These are phyloP conservation scores for Aspergillus ibericus DNA, from an alignment of 2,329 filamentous ascomycete genomes.

Conservation along the genomic window DNA sequence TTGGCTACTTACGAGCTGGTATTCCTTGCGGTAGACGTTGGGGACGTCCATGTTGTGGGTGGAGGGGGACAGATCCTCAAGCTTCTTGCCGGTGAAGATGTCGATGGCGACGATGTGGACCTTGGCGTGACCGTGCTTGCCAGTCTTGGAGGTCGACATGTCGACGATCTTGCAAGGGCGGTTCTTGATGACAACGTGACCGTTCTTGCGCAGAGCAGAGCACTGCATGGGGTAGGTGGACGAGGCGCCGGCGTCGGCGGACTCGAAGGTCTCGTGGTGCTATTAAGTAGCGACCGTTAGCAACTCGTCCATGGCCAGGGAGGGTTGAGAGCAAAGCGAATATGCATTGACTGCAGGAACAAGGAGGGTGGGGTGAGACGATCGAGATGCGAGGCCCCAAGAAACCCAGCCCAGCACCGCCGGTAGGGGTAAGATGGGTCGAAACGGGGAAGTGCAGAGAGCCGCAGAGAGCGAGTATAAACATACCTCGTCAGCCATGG, in stretches of 20 bases:
- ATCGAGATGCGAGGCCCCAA: slow-evolving; percentile 31
- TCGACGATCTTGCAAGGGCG: slow-evolving; percentile 99
- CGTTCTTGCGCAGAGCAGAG: slow-evolving; percentile 99
- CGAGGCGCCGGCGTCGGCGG: slow-evolving; percentile 94
- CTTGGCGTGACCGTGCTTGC: slow-evolving; percentile 99
- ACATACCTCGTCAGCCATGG: slow-evolving; percentile 68
- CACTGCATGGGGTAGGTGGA: slow-evolving; percentile 97
- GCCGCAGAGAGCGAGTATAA: slow-evolving; percentile 18
- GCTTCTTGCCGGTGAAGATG: slow-evolving; percentile 99
- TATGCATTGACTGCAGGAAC: slow-evolving; percentile 14
- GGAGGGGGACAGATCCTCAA: slow-evolving; percentile 97
- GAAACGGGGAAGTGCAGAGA: background rate
- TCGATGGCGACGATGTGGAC: slow-evolving; percentile 97
- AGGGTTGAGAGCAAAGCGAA: background rate
- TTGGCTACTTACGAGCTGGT: slow-evolving; percentile 76
- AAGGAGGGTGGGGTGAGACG: slow-evolving; percentile 17
- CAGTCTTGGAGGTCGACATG: slow-evolving; percentile 99
- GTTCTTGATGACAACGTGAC: slow-evolving; percentile 96
- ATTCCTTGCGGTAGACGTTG: slow-evolving; percentile 86
- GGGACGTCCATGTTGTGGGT: slow-evolving; percentile 88
- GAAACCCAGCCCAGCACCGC: slow-evolving; percentile 24
- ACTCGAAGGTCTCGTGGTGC: slow-evolving; percentile 82
- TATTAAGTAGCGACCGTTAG: slow-evolving; percentile 33
- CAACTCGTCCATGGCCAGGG: background rate
- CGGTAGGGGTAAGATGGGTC: slow-evolving; percentile 21